These are phyloP conservation scores for Carallia brachiata DNA, from an alignment of 345 rosid genomes.

Conservation along the genomic window DNA sequence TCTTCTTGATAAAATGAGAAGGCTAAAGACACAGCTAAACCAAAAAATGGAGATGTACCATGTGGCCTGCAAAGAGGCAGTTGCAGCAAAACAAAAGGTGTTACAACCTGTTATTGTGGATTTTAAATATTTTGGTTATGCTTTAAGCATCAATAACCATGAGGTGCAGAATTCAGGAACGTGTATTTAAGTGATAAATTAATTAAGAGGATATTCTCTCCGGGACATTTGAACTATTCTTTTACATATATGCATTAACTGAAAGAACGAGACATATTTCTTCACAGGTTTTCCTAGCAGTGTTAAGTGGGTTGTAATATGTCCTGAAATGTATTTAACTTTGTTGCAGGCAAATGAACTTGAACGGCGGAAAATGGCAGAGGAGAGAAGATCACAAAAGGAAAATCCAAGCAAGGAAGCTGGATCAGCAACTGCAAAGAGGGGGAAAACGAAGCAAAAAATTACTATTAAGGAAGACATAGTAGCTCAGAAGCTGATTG, in stretches of 20 bases:
- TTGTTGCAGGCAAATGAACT: conserved; percentile 16
- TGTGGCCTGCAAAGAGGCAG: conserved; percentile 26
- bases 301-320: too few relatives aligned
- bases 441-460: background rate
- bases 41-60: conserved; percentile 27
- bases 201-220: too few relatives aligned
- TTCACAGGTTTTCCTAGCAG: too few relatives aligned
- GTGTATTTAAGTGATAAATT: too few relatives aligned
- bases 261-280: background rate
- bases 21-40: background rate
- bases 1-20: too few relatives aligned
- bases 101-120: background rate
- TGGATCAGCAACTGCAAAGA: background rate
- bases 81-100: conserved; percentile 21
- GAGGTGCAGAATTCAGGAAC: background rate
- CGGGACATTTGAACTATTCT: too few relatives aligned
- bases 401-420: background rate
- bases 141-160: background rate
- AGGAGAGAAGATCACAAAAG: conserved; percentile 12
- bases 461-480: background rate
- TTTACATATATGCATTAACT: too few relatives aligned
- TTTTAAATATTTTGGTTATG: background rate
- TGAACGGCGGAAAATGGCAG: background rate
- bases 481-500: conserved; percentile 11
- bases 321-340: background rate